Evolutionary conservation across 164 flowering plant species (phyloP).

Genomic region (Protea cynaroides): DNA sequence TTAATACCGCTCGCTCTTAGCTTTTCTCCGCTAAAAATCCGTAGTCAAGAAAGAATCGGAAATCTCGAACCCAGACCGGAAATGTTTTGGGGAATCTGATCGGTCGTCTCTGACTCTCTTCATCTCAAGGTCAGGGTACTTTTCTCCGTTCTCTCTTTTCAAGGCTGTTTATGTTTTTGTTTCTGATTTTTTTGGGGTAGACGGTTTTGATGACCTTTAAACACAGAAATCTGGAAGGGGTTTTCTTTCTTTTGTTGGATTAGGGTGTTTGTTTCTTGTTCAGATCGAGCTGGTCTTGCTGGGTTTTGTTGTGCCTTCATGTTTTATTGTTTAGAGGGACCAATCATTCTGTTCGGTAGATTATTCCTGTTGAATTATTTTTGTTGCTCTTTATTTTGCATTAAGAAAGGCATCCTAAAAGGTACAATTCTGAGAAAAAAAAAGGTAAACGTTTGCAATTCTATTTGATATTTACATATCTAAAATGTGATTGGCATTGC

Average conservation of each 20-base stretch:
- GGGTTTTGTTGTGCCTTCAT: background rate
- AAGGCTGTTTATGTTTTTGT: background rate
- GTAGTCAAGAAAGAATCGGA: constrained; percentile 7
- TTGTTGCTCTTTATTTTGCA: too few species aligned
- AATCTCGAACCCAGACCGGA: background rate
- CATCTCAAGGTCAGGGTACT: constrained; percentile 1
- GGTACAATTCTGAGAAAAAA: too few species aligned
- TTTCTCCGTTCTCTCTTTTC: background rate
- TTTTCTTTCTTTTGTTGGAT: background rate
- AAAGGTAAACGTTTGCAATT: background rate
- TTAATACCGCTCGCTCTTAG: constrained; percentile 16
- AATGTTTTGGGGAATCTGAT: background rate
- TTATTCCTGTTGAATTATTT: background rate
- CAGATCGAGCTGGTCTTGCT: background rate
- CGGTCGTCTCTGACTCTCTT: background rate
- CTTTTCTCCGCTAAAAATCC: constrained; percentile 29
- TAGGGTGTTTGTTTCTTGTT: background rate
- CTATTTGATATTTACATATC: background rate
- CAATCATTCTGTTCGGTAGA: too few species aligned
- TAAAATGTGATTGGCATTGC: background rate
- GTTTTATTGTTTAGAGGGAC: background rate
- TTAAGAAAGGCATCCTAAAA: too few species aligned
- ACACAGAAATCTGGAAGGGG: background rate
- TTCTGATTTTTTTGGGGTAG: background rate
- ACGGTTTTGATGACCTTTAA: background rate